Evolutionary conservation across 805 yeast genomes (phyloP), one percentile per base, ranked within the genome.

Genomic region (Candida oleophila): DNA sequence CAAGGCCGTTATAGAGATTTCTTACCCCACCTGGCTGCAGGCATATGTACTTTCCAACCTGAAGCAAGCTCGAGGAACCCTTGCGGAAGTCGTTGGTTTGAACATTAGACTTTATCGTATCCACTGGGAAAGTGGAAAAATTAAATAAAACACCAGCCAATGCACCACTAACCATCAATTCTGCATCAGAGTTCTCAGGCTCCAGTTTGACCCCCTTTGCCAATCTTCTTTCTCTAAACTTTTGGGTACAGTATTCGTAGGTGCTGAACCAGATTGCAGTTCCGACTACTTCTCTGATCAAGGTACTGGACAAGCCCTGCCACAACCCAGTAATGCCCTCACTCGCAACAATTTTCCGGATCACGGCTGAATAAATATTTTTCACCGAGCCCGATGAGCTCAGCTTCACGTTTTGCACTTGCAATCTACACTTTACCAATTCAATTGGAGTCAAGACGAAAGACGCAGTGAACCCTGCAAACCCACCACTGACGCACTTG

Each of bases 261-360:
- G 94, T 80, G 0, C 96, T 92, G 68, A 91, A 91, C 97, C 97
- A 91, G 1, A 92, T 83, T 3, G 96, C 88, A 1, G 96, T 87
- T 5, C 97, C 97, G 22, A 90, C 85, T 34, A 88, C 77, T 61
- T 91, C 98, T 56, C 97, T 77, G 2, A 87, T 52, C 41, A 89
- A 66, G 0, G 98, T 91, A 18, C 94, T 83, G 0, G 82, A 70
- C 54, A 90, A 90, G 1, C 98, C 98, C 51, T 80, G 80, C 96
- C 96, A 91, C 49, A 91, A 73, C 0, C 96, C 97, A 8, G 54
- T 38, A 0, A 88, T 4, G 0, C 97, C 97, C 14, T 75, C 71
- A 2, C 71, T 64, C 15, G 55, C 53, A 16, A 80, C 56, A 0
- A 87, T 73, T 3, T 68, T 62, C 34, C 54, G 53, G 41, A 71